Percentiles rank a stretch among this genome's conserved stretches.
These are phyloP conservation scores for Pseudopyricularia cyperi DNA, from an alignment of 2,329 filamentous ascomycete species.

Conservation along the genomic window DNA sequence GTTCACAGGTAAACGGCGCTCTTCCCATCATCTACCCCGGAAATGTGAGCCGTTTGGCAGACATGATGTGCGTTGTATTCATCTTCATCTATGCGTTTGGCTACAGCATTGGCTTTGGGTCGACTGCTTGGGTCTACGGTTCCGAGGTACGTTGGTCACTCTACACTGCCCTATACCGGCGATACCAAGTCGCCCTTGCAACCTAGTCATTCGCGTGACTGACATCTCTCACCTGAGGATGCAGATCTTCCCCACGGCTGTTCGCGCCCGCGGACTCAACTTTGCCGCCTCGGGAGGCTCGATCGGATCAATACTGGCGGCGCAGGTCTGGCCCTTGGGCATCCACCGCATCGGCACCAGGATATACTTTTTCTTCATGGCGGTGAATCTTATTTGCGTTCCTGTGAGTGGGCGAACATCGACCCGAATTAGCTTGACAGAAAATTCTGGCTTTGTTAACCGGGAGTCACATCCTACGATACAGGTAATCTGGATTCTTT, in stretches of 20 bases:
- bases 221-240: background rate
- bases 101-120: conserved; percentile 43
- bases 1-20: conserved; percentile 35
- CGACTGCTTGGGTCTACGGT: conserved; percentile 46
- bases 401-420: conserved; percentile 16
- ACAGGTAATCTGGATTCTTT: conserved; percentile 26
- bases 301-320: conserved; percentile 40
- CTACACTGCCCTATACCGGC: too few species aligned
- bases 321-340: conserved; percentile 42
- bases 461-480: conserved; percentile 1
- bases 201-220: background rate
- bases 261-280: conserved; percentile 43
- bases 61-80: conserved; percentile 38
- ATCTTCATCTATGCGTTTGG: conserved; percentile 46
- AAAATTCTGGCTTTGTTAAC: background rate
- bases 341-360: conserved; percentile 33
- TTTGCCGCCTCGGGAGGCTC: conserved; percentile 39
- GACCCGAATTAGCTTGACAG: background rate
- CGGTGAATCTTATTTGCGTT: conserved; percentile 32
- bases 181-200: background rate
- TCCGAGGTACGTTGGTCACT: conserved; percentile 36
- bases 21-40: conserved; percentile 36
- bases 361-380: conserved; percentile 46
- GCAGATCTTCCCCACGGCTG: conserved; percentile 42
- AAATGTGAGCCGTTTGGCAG: conserved; percentile 31